Percentiles rank a stretch among this genome's conserved stretches.
Conservation (phyloP, 108 stramenopile genomes). For the Heterococcus sp. region DNA sequence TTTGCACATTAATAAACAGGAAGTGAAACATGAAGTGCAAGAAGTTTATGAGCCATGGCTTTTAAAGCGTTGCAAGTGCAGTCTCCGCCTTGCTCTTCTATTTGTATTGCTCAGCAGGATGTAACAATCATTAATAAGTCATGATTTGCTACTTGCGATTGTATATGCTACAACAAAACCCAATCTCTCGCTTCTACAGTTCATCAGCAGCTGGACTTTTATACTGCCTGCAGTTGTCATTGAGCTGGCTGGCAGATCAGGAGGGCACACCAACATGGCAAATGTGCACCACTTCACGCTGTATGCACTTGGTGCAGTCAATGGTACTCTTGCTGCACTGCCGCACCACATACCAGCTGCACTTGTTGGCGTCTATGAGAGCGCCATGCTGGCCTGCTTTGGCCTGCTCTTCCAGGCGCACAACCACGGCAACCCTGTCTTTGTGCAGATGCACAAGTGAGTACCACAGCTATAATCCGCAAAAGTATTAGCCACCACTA, state of each 20-base stretch:
- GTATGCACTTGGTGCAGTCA: not conserved
- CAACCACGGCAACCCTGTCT: not conserved
- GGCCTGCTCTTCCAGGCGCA: not conserved
- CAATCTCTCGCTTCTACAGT: not conserved
- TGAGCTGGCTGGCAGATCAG: not conserved
- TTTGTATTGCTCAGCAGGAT: too few species aligned
- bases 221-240: not conserved
- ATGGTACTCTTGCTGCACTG: not conserved
- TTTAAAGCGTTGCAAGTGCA: too few species aligned
- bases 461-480: not conserved
- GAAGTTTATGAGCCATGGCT: too few species aligned
- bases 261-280: not conserved
- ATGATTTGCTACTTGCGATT: too few species aligned
- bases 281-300: conserved; percentile 1
- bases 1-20: too few species aligned
- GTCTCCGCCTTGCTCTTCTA: too few species aligned
- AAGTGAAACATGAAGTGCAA: too few species aligned
- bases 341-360: not conserved
- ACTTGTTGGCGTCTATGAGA: not conserved
- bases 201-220: not conserved
- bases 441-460: not conserved
- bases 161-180: too few species aligned
- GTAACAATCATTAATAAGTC: too few species aligned
- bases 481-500: not conserved
- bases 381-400: not conserved